Evolutionary conservation across 495 filamentous ascomycete genomes (phyloP).

Genomic region (Xylaria intraflava): DNA sequence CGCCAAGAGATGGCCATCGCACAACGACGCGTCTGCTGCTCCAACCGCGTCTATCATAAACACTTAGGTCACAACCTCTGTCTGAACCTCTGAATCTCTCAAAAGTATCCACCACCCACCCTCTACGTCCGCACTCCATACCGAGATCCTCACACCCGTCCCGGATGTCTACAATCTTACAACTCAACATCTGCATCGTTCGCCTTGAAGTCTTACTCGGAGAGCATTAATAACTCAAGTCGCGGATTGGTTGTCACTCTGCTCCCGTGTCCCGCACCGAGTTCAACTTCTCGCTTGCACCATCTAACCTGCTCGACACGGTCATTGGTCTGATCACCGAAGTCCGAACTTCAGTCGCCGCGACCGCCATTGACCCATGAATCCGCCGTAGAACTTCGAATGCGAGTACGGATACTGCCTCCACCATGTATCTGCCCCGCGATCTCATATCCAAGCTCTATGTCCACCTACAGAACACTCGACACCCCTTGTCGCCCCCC

Average conservation of each 20-base stretch:
- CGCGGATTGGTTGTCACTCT: conserved; percentile 29
- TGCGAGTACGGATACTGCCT: conserved; percentile 21
- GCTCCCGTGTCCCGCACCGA: not conserved
- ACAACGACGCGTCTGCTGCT: conserved; percentile 9
- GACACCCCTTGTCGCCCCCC: conserved; percentile 77
- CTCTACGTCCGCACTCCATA: not conserved
- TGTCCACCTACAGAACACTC: conserved; percentile 70
- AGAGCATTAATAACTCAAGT: conserved; percentile 7
- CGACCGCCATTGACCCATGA: conserved; percentile 17
- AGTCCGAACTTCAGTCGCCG: not conserved
- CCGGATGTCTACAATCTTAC: not conserved
- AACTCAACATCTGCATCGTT: conserved; percentile 42
- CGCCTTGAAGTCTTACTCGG: conserved; percentile 24
- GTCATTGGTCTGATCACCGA: not conserved
- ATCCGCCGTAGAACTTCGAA: conserved; percentile 30
- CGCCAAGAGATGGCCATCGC: too few species aligned
- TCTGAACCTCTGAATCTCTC: too few species aligned
- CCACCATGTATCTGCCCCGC: conserved; percentile 87
- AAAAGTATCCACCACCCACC: conserved; percentile 5
- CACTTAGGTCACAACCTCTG: conserved; percentile 9
- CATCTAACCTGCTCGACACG: not conserved
- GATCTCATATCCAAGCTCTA: conserved; percentile 84
- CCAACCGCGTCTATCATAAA: conserved; percentile 16
- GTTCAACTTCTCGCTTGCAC: not conserved
- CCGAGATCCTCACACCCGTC: not conserved